phyloP scores from a whole-genome alignment of 306 rosid species.

The Crotalaria pallida region DNA sequence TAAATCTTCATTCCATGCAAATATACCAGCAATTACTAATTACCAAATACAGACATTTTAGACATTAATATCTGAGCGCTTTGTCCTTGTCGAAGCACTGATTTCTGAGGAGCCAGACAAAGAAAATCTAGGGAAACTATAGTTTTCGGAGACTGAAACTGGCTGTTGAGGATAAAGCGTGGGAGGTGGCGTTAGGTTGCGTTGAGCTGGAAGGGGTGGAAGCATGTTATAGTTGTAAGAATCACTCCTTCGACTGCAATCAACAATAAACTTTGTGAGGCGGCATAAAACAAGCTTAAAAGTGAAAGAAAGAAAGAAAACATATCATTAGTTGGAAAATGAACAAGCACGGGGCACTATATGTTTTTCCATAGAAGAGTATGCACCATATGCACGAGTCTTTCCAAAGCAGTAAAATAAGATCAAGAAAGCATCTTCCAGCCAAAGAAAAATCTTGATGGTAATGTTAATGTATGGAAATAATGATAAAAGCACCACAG shows the following conservation, averaged over 20 bases:
- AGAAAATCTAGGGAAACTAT: constrained; percentile 68
- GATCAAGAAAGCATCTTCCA: constrained; percentile 20
- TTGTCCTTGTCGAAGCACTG: constrained; percentile 52
- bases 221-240: constrained; percentile 68
- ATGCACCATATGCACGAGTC: not conserved
- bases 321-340: not conserved
- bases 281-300: constrained; percentile 8
- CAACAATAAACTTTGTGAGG: constrained; percentile 12
- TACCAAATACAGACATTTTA: constrained; percentile 28
- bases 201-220: constrained; percentile 97
- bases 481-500: not conserved
- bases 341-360: not conserved
- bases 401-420: not conserved
- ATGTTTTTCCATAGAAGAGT: too few relatives aligned
- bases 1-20: constrained; percentile 26
- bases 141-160: constrained; percentile 66
- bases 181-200: constrained; percentile 91
- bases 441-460: not conserved
- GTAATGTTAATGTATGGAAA: not conserved
- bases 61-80: constrained; percentile 89
- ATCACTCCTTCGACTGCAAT: constrained; percentile 48
- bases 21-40: constrained; percentile 19
- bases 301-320: not conserved
- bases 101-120: constrained; percentile 54
- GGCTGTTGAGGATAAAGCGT: constrained; percentile 98